A percentile compares a stretch with the other conserved stretches of the same genome.
These are phyloP conservation scores for Teratosphaeria destructans DNA, from an alignment of 2,329 filamentous ascomycete genomes.

Conservation along the genomic window DNA sequence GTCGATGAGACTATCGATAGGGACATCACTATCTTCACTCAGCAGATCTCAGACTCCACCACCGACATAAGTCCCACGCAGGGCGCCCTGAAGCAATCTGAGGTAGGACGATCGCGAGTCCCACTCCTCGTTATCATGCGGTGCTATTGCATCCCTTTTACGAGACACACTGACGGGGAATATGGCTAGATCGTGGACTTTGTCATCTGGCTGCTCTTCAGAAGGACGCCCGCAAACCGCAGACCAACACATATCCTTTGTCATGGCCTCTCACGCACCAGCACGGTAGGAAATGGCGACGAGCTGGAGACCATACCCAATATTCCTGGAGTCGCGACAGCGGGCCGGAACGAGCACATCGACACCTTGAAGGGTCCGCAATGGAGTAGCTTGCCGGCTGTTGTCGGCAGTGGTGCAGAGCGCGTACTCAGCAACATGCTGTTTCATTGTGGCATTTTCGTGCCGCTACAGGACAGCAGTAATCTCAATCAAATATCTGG, in stretches of 20 bases:
- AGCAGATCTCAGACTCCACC: slow-evolving; percentile 29
- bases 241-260: slow-evolving; percentile 68
- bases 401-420: slow-evolving; percentile 68
- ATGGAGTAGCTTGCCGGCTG: slow-evolving; percentile 64
- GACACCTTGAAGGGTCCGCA: slow-evolving; percentile 55
- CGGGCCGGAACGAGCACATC: slow-evolving; percentile 61
- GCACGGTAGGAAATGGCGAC: slow-evolving; percentile 19
- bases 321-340: slow-evolving; percentile 56
- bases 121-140: background rate
- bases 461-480: slow-evolving; percentile 46
- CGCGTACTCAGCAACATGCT: slow-evolving; percentile 68
- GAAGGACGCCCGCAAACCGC: slow-evolving; percentile 37
- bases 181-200: slow-evolving; percentile 36
- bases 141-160: background rate
- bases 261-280: slow-evolving; percentile 61
- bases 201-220: slow-evolving; percentile 65
- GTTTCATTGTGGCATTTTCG: slow-evolving; percentile 67
- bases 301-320: slow-evolving; percentile 29
- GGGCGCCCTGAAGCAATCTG: slow-evolving; percentile 27
- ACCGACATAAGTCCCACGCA: slow-evolving; percentile 11
- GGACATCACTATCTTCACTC: slow-evolving; percentile 36
- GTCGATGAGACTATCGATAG: slow-evolving; percentile 32
- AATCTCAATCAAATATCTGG: slow-evolving; percentile 76
- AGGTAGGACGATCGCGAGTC: slow-evolving; percentile 28
- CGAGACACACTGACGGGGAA: background rate